Evolutionary conservation across 306 rosid species (phyloP).

Genomic region (Glycine latifolia): DNA sequence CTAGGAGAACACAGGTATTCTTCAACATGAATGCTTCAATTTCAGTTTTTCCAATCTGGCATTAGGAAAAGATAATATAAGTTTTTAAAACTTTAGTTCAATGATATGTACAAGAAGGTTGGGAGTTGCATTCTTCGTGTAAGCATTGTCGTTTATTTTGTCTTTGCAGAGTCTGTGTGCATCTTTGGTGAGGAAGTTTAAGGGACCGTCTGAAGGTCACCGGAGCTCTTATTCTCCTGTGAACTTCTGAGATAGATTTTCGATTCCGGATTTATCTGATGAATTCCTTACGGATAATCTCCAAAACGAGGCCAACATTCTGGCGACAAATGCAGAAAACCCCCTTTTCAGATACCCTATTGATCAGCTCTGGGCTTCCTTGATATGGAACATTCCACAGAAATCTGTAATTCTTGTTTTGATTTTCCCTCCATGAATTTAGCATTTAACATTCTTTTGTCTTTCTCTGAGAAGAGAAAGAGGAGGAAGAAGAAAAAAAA

Average conservation of each 20-base stretch:
- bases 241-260: slow-evolving; percentile 67
- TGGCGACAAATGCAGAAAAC: slow-evolving; percentile 41
- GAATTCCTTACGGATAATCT: slow-evolving; percentile 47
- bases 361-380: slow-evolving; percentile 46
- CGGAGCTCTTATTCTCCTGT: slow-evolving; percentile 82
- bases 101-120: background rate
- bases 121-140: slow-evolving; percentile 21
- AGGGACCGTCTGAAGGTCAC: slow-evolving; percentile 77
- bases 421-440: slow-evolving; percentile 44
- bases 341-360: slow-evolving; percentile 43
- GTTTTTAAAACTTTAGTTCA: slow-evolving; percentile 11
- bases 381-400: slow-evolving; percentile 38
- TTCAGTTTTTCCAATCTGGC: slow-evolving; percentile 37
- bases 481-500: slow-evolving; percentile 9
- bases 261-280: slow-evolving; percentile 43
- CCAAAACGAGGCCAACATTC: slow-evolving; percentile 44
- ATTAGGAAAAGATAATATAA: slow-evolving; percentile 15
- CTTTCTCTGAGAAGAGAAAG: background rate
- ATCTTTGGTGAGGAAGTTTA: slow-evolving; percentile 69
- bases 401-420: slow-evolving; percentile 39
- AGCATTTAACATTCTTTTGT: slow-evolving; percentile 40
- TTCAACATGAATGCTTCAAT: slow-evolving; percentile 31
- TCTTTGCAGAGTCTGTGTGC: slow-evolving; percentile 65
- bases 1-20: slow-evolving; percentile 72
- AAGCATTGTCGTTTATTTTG: slow-evolving; percentile 35